Percentiles rank a stretch among this genome's conserved stretches.
phyloP scores from a whole-genome alignment of 306 rosid genomes.

The Styphnolobium japonicum region DNA sequence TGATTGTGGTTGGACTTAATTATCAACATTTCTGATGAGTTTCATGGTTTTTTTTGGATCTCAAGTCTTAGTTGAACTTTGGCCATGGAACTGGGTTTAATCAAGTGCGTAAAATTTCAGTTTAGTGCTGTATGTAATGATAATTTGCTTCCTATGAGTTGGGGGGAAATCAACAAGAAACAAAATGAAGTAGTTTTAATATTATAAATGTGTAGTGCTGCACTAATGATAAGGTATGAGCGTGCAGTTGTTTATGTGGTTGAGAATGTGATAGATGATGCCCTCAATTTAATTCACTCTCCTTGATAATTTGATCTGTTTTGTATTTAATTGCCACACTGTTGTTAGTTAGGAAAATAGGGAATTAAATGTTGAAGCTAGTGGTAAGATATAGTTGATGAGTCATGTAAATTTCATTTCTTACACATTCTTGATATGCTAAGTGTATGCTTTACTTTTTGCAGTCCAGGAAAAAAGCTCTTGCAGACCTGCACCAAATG shows the following conservation, averaged over 20 bases:
- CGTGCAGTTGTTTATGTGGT: neutral
- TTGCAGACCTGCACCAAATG: constrained; percentile 68
- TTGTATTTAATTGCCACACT: neutral
- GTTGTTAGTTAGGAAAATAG: neutral
- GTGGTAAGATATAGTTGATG: neutral
- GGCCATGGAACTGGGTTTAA: neutral
- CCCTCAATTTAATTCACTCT: neutral
- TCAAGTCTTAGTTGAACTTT: neutral
- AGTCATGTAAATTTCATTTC: neutral
- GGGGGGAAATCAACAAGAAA: neutral
- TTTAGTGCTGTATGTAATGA: neutral
- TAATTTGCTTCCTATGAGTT: neutral
- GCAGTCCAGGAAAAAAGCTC: constrained; percentile 73
- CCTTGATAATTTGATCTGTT: neutral
- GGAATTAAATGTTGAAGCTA: neutral
- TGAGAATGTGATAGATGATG: neutral
- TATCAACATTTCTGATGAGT: neutral
- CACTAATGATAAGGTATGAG: neutral
- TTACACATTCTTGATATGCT: neutral
- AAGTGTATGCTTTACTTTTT: neutral
- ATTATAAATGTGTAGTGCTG: neutral
- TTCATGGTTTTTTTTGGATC: no score
- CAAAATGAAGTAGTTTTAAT: neutral
- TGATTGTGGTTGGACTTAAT: neutral
- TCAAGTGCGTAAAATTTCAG: neutral